Evolutionary conservation across 2,329 filamentous ascomycete species (phyloP).

Genomic region (Claviceps sp.): DNA sequence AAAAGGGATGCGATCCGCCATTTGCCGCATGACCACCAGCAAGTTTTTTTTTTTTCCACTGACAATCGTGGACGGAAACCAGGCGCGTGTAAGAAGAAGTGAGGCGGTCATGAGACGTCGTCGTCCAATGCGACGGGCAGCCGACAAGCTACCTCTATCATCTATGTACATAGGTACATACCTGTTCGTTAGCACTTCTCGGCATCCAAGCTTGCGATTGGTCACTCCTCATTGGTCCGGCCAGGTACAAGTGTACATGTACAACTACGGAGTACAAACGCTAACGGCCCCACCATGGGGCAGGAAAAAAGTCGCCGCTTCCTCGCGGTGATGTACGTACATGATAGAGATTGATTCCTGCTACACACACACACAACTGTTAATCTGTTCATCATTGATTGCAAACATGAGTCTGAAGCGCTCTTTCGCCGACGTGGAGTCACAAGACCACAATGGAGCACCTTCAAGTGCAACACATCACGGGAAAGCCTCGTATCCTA

Average conservation of each 20-base stretch:
- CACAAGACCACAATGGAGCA: slow-evolving; percentile 3
- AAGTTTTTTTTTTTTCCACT: not conserved
- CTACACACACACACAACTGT: not conserved
- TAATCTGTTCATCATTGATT: not conserved
- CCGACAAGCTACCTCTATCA: too few relatives aligned
- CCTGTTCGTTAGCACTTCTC: too few relatives aligned
- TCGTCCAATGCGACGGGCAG: too few relatives aligned
- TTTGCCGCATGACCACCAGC: slow-evolving; percentile 3
- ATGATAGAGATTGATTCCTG: too few relatives aligned
- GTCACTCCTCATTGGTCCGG: too few relatives aligned
- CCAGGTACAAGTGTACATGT: not conserved
- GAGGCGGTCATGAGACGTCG: too few relatives aligned
- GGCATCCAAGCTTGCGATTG: too few relatives aligned
- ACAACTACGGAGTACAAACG: too few relatives aligned
- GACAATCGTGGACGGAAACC: not conserved
- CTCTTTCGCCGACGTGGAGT: slow-evolving; percentile 16
- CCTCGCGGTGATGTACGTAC: too few relatives aligned
- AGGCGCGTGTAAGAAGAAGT: not conserved
- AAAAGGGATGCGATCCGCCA: not conserved
- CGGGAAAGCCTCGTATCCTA: slow-evolving; percentile 8
- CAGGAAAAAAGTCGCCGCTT: not conserved
- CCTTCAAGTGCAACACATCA: not conserved
- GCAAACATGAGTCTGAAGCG: slow-evolving; percentile 19
- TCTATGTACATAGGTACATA: too few relatives aligned
- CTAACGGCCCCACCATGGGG: not conserved